Base-by-base conservation (phyloP, 495 filamentous ascomycete species). In the Talaromyces wortmannii region DNA sequence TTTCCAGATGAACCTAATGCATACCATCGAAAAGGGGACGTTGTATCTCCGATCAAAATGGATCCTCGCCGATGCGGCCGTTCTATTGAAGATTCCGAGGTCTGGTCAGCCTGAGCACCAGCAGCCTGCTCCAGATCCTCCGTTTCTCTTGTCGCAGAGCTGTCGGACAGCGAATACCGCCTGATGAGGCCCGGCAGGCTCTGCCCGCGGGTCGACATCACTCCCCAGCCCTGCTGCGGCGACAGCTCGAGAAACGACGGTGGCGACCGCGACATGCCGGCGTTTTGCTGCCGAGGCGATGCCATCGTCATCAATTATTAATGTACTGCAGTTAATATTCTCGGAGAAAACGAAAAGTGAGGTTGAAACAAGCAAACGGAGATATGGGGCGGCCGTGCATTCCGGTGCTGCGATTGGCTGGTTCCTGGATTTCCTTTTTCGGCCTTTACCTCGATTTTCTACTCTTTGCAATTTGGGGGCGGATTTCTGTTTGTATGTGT, bases 151-250 rank as follows among this genome's bases (percentile, higher is more conserved):
- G 16, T 48, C 4, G 23, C 23, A 23, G 23, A 23, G 23, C 23
- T 42, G 12, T 65, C 62, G 8, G 66, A 57, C 4, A 63, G 47
- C 6, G 62, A 65, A 30, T 67, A 59, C 33, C 61, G 56, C 5
- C 60, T 57, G 7, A 69, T 55, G 29, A 68, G 60, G 11, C 62
- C 62, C 33, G 66, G 47, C 2, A 72, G 55, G 45, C 67, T 65
- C 45, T 74, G 71, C 2, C 71, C 71, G 13, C 71, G 61, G 0
- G 71, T 71, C 10, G 71, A 68, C 2, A 72, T 55, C 33, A 74
- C 66, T 45, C 72, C 69, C 52, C 52, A 53, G 52, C 52, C 52
- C 6, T 53, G 12, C 16, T 53, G 40, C 4, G 52, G 52, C 8
- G 17, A 23, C 12, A 53, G 31, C 32, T 53, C 52, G 7, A 53